phyloP scores from a whole-genome alignment of 495 filamentous ascomycete species.

The Aspergillus cavernicola region DNA sequence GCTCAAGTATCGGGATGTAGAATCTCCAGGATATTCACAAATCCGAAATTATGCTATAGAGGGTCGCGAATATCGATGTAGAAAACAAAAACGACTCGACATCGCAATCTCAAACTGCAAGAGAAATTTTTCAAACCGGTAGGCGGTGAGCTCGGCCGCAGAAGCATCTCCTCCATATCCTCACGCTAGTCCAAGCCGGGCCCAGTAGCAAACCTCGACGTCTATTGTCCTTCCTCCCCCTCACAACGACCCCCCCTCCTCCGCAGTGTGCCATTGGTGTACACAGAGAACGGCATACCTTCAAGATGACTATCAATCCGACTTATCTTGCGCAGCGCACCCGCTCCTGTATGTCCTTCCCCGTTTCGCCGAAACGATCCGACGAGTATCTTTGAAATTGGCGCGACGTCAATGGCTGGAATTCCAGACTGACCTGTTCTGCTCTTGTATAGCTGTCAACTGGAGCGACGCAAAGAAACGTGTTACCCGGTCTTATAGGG shows the following conservation, averaged over 20 bases:
- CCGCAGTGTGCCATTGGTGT: constrained; percentile 22
- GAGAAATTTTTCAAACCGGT: constrained; percentile 41
- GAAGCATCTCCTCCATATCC: constrained; percentile 26
- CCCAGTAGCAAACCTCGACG: constrained; percentile 16
- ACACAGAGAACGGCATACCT: constrained; percentile 15
- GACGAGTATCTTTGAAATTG: constrained; percentile 23
- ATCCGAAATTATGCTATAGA: not conserved
- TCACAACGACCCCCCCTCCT: constrained; percentile 16
- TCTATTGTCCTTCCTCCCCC: constrained; percentile 11
- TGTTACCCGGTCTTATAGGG: constrained; percentile 81
- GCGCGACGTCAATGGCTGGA: constrained; percentile 27
- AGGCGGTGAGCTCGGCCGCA: constrained; percentile 38
- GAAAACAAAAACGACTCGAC: constrained; percentile 6
- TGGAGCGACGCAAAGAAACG: constrained; percentile 78
- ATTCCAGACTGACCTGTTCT: constrained; percentile 23
- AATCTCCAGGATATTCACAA: not conserved
- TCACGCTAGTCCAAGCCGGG: constrained; percentile 17
- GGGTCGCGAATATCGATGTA: not conserved
- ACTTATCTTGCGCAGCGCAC: constrained; percentile 89
- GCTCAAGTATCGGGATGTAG: not conserved
- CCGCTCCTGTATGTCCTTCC: constrained; percentile 70
- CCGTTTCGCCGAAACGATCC: constrained; percentile 1
- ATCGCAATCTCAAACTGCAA: not conserved
- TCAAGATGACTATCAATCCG: constrained; percentile 76
- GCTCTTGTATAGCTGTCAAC: constrained; percentile 62